A percentile compares a stretch with the other conserved stretches of the same genome.
These are phyloP conservation scores for Carex kokanica DNA, from an alignment of 176 grass and related monocot genomes.

Conservation along the genomic window DNA sequence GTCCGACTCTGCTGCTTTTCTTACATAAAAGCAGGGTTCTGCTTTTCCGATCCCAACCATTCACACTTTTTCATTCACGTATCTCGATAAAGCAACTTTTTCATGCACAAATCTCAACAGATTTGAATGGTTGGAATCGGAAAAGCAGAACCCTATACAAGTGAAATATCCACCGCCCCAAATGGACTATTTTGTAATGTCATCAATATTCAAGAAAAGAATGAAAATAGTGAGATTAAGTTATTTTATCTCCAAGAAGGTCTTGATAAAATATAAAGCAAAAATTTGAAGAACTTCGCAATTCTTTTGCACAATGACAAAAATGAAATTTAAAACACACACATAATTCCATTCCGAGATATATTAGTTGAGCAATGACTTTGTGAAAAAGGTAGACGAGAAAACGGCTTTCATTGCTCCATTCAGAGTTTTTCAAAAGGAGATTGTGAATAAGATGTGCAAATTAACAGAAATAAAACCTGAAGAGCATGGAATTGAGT, in stretches of 20 bases:
- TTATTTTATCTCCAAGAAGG: not conserved
- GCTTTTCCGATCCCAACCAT: no score
- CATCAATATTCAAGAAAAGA: not conserved
- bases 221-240: not conserved
- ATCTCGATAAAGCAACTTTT: no score
- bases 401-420: not conserved
- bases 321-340: not conserved
- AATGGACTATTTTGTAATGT: not conserved
- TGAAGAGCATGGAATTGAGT: slow-evolving; percentile 28
- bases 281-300: not conserved
- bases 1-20: no score
- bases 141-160: no score
- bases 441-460: not conserved
- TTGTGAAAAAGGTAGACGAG: not conserved
- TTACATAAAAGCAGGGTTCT: no score
- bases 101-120: no score
- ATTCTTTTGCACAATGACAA: not conserved
- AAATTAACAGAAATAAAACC: slow-evolving; percentile 8
- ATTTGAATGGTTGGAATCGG: no score
- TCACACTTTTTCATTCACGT: no score
- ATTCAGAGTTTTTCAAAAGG: not conserved
- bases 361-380: not conserved
- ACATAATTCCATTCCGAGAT: not conserved
- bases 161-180: not conserved
- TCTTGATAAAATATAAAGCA: not conserved